Base-by-base conservation (phyloP, 2,329 filamentous ascomycete species). In the Aspergillus hiratsukae region DNA sequence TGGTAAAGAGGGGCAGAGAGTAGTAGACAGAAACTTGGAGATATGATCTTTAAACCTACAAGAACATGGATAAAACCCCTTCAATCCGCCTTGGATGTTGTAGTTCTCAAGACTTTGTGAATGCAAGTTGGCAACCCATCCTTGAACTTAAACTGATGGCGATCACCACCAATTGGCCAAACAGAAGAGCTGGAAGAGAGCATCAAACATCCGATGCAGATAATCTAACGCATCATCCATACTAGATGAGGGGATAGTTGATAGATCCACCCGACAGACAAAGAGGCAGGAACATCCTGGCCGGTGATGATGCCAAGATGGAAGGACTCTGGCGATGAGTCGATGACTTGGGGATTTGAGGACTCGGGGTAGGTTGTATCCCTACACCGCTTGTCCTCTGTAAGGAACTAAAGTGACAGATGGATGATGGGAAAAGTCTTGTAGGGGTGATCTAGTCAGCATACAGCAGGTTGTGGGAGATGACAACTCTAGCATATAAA, bases 121-220 rank as follows among this genome's bases (percentile, higher is more conserved):
- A 17, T 46, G 43, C 23, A 14, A 11, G 4, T 17, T 11, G 23
- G 43, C 4, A 14, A 25, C 43, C 17, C 10, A 27, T 25, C 43
- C n/a, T 46, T 25, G 21, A 46, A 46, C 43, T 46, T 14, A 46
- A 46, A 46, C 10, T 21, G 14, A 46, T 14, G 23, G 11, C 19
- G 43, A 46, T 46, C 21, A 25, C 5, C 10, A 27, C 7, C 14
- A 14, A 27, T 46, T 21, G 23, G 11, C 41, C 41, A 45, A 45
- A 19, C 21, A 45, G 3, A 45, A 11, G n/a, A 21, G n/a, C 8
- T 7, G 54, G 55, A 60, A 55, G 40, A 46, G 17, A 45, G 29
- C 19, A 10, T 48, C 50, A 45, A 55, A 55, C 52, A 55, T 54
- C 57, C 43, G 51, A 29, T 56, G 54, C 57, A 54, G 48, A 48